A percentile compares a stretch with the other conserved stretches of the same genome.
These are phyloP conservation scores for Zymoseptoria crescenta DNA, from an alignment of 2,329 filamentous ascomycete species.

Conservation along the genomic window DNA sequence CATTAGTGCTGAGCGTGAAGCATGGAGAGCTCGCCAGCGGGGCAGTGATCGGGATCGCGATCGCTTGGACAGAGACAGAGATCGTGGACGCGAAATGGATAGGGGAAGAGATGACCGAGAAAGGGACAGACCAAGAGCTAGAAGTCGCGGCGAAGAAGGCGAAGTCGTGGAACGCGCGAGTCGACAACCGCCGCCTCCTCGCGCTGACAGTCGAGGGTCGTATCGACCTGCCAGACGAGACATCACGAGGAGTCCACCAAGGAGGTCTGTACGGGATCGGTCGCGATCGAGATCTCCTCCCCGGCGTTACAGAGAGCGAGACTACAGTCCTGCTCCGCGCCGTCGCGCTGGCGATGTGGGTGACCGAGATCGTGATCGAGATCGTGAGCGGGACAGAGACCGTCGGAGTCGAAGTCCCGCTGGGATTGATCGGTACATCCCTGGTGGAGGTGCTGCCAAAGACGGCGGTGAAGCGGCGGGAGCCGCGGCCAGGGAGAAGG, in stretches of 20 bases:
- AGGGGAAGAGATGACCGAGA: slow-evolving; percentile 33
- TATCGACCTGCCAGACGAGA: slow-evolving; percentile 8
- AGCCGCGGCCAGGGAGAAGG: slow-evolving; percentile 3
- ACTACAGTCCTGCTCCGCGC: slow-evolving; percentile 6
- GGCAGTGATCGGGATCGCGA: slow-evolving; percentile 18
- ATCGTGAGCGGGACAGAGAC: slow-evolving; percentile 5
- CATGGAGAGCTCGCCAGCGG: slow-evolving; percentile 25
- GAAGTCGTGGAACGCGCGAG: slow-evolving; percentile 24
- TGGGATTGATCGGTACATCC: slow-evolving; percentile 35
- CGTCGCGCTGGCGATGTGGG: slow-evolving; percentile 3
- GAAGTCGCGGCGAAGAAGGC: slow-evolving; percentile 21
- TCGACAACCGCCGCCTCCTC: slow-evolving; percentile 2
- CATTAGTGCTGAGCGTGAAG: slow-evolving; percentile 27
- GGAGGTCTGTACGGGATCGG: slow-evolving; percentile 2
- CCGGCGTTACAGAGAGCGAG: slow-evolving; percentile 8
- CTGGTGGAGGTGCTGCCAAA: slow-evolving; percentile 22
- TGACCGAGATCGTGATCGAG: slow-evolving; percentile 7
- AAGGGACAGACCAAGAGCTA: not conserved
- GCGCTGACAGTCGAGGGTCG: slow-evolving; percentile 14
- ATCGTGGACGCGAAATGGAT: slow-evolving; percentile 22
- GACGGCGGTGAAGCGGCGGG: not conserved
- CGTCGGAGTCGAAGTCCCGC: slow-evolving; percentile 22
- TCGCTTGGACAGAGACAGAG: slow-evolving; percentile 16
- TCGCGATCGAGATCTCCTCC: slow-evolving; percentile 18
- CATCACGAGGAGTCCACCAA: slow-evolving; percentile 2